A percentile compares a stretch with the other conserved stretches of the same genome.
Evolutionary conservation across 1,284 basidiomycete species (phyloP).

Genomic region (Heterobasidion occidentale): DNA sequence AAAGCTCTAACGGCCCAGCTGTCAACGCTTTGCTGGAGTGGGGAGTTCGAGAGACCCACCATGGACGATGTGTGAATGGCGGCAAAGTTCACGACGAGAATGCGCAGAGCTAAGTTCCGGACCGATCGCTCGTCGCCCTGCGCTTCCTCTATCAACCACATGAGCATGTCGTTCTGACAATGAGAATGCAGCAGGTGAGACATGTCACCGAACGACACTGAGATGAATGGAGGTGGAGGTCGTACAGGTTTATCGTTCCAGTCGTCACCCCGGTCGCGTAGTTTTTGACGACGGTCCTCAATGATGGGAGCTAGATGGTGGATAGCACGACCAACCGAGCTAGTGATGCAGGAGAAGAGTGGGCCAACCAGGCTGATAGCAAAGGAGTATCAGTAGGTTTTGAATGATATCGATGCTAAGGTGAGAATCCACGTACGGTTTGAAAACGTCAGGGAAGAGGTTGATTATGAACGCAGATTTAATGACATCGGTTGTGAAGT

Average conservation of each 20-base stretch:
- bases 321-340: neutral
- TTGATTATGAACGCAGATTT: neutral
- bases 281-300: neutral
- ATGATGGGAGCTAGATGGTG: neutral
- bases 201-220: neutral
- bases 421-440: neutral
- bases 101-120: neutral
- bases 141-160: neutral
- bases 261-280: neutral
- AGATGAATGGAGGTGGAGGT: neutral
- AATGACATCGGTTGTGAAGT: neutral
- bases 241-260: neutral
- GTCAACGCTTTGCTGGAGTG: slow-evolving; percentile 16
- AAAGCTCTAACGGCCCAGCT: slow-evolving; percentile 17
- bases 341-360: neutral
- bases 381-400: neutral
- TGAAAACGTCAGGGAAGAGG: neutral
- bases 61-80: slow-evolving; percentile 28
- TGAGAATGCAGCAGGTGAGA: neutral
- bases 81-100: neutral
- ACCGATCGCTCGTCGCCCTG: neutral
- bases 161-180: neutral
- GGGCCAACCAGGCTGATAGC: neutral
- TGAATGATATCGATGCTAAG: neutral
- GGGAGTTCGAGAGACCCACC: slow-evolving; percentile 27